phyloP scores from a whole-genome alignment of 108 stramenopile species.

The Skeletonema menzelii region DNA sequence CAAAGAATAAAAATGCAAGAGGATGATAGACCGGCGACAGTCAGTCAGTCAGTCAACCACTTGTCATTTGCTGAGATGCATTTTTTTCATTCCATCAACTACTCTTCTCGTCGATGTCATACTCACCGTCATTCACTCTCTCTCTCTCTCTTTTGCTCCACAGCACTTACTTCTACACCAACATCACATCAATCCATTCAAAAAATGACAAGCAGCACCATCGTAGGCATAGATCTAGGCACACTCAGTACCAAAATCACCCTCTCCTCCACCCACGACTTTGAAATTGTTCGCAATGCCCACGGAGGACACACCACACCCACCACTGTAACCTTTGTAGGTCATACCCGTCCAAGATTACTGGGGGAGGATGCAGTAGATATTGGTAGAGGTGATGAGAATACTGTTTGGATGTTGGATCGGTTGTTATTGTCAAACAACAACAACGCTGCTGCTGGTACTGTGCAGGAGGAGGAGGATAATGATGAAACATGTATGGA shows the following conservation, averaged over 20 bases:
- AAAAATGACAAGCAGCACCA: background rate
- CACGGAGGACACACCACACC: slow-evolving; percentile 51
- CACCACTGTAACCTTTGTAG: slow-evolving; percentile 40
- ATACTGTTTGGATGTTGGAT: slow-evolving; percentile 42
- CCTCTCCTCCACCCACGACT: slow-evolving; percentile 8
- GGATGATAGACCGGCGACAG: too few species aligned
- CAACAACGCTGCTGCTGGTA: background rate
- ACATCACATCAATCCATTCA: too few species aligned
- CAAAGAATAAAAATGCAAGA: too few species aligned
- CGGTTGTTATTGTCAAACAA: slow-evolving; percentile 39
- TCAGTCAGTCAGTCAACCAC: too few species aligned
- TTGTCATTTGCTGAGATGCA: too few species aligned
- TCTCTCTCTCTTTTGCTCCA: too few species aligned
- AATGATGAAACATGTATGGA: slow-evolving; percentile 12
- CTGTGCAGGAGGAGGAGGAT: slow-evolving; percentile 6
- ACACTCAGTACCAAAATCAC: slow-evolving; percentile 49
- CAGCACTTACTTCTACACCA: too few species aligned
- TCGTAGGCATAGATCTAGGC: slow-evolving; percentile 57
- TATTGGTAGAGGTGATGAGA: slow-evolving; percentile 8
- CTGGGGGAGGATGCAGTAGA: slow-evolving; percentile 43
- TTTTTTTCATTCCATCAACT: too few species aligned
- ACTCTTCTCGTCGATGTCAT: too few species aligned
- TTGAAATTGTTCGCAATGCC: slow-evolving; percentile 57
- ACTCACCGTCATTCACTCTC: too few species aligned
- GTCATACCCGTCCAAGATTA: slow-evolving; percentile 18